These are phyloP conservation scores for Curvularia sp. DNA, from an alignment of 2,329 filamentous ascomycete genomes.

Conservation along the genomic window DNA sequence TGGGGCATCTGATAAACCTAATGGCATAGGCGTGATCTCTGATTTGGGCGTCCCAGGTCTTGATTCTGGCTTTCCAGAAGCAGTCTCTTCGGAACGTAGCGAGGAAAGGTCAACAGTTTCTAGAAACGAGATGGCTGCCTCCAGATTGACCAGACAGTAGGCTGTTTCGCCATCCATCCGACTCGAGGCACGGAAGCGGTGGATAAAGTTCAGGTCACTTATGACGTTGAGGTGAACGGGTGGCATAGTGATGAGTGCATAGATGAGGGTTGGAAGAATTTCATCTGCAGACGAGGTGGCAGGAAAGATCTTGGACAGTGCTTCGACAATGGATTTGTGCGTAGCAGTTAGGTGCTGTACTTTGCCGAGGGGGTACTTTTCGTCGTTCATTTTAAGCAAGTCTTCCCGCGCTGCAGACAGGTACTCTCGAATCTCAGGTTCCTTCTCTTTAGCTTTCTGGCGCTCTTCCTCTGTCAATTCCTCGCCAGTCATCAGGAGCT, in stretches of 20 bases:
- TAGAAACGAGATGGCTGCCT: constrained; percentile 91
- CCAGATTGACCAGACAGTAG: constrained; percentile 94
- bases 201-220: constrained; percentile 94
- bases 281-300: constrained; percentile 92
- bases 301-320: constrained; percentile 69
- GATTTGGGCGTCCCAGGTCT: constrained; percentile 57
- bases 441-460: constrained; percentile 60
- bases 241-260: constrained; percentile 88
- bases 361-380: constrained; percentile 88
- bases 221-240: constrained; percentile 86
- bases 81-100: constrained; percentile 78
- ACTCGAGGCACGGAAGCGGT: constrained; percentile 82
- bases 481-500: constrained; percentile 69
- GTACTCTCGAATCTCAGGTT: constrained; percentile 73
- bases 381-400: constrained; percentile 81
- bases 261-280: constrained; percentile 95
- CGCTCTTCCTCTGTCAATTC: constrained; percentile 63
- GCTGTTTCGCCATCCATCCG: constrained; percentile 93
- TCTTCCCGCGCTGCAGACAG: constrained; percentile 72
- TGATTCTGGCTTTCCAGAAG: constrained; percentile 59
- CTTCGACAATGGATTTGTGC: constrained; percentile 94
- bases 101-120: constrained; percentile 95
- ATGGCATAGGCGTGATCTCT: constrained; percentile 50
- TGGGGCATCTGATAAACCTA: constrained; percentile 48
- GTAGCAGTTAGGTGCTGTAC: constrained; percentile 85